Percentiles rank a stretch among this genome's conserved stretches.
phyloP scores from a whole-genome alignment of 2,329 filamentous ascomycete species.

The Neocatenulostroma microsporum region DNA sequence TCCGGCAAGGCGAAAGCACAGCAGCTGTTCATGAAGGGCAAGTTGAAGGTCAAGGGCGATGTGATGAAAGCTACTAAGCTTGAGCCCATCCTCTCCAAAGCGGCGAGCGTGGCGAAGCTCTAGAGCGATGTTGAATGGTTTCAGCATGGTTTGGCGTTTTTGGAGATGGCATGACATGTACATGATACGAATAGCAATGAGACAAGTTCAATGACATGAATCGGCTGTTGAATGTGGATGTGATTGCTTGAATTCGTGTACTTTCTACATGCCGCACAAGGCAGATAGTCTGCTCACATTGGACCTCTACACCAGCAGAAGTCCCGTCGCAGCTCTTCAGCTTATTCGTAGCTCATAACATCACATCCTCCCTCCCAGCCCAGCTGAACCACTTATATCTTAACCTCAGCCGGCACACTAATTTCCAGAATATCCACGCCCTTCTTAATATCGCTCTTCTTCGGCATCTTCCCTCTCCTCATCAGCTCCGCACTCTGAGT shows the following conservation, averaged over 20 bases:
- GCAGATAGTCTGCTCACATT: too few relatives aligned
- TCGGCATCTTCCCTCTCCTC: constrained; percentile 71
- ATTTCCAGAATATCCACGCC: constrained; percentile 47
- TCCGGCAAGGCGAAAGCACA: constrained; percentile 88
- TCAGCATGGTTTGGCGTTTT: not conserved
- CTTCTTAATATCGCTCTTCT: constrained; percentile 65
- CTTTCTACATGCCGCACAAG: too few relatives aligned
- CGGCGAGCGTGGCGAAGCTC: constrained; percentile 75
- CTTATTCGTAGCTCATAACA: too few relatives aligned
- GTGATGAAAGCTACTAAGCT: constrained; percentile 98
- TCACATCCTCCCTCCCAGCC: too few relatives aligned
- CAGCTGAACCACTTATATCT: constrained; percentile 35
- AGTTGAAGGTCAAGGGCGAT: constrained; percentile 96
- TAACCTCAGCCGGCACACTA: constrained; percentile 38
- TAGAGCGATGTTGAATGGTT: too few relatives aligned
- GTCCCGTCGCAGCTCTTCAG: too few relatives aligned
- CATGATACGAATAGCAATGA: constrained; percentile 1
- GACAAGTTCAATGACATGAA: too few relatives aligned
- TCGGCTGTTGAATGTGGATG: too few relatives aligned
- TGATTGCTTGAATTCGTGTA: too few relatives aligned
- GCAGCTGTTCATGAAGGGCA: constrained; percentile 94
- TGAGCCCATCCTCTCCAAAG: constrained; percentile 85
- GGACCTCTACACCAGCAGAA: too few relatives aligned
- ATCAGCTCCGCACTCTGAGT: constrained; percentile 76
- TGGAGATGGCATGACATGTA: not conserved